phyloP scores from a whole-genome alignment of 192 early-diverging fungal genomes.

The Phycomyces blakesleeanus region DNA sequence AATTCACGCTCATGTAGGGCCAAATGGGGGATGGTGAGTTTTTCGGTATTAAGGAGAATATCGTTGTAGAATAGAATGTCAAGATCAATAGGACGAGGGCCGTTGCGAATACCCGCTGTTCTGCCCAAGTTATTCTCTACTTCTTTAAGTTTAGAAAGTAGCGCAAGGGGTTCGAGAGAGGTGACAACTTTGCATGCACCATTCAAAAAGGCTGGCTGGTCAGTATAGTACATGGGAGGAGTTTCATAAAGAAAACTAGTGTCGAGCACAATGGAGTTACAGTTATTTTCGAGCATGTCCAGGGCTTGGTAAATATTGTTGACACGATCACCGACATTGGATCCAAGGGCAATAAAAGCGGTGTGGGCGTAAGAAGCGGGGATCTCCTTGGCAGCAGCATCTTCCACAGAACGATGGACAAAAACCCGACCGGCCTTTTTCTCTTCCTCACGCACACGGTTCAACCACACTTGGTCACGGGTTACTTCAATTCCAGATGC shows the following conservation, averaged over 20 bases:
- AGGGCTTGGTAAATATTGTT: constrained; percentile 79
- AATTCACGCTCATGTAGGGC: constrained; percentile 89
- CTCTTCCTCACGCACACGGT: constrained; percentile 15
- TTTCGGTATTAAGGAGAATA: constrained; percentile 55
- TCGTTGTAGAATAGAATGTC: constrained; percentile 95
- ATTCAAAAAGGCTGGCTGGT: constrained; percentile 92
- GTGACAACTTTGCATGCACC: constrained; percentile 84
- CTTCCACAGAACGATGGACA: constrained; percentile 8
- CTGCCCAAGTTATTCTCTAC: constrained; percentile 85
- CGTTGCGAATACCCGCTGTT: constrained; percentile 58
- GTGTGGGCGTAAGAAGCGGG: constrained; percentile 46
- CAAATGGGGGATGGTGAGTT: constrained; percentile 86
- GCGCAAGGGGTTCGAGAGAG: constrained; percentile 60
- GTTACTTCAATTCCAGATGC: constrained; percentile 90
- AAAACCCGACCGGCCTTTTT: constrained; percentile 21
- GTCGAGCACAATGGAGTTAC: constrained; percentile 58
- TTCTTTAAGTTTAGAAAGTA: constrained; percentile 76
- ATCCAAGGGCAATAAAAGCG: constrained; percentile 83
- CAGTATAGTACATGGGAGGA: constrained; percentile 90
- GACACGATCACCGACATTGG: constrained; percentile 84
- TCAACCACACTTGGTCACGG: constrained; percentile 48
- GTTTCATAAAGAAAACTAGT: constrained; percentile 98
- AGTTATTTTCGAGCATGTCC: constrained; percentile 41
- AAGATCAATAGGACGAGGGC: constrained; percentile 91
- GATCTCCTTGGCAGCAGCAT: constrained; percentile 23